Evolutionary conservation across 345 rosid genomes (phyloP), one percentile per base, ranked within the genome.

Genomic region (Citrus unshiu): DNA sequence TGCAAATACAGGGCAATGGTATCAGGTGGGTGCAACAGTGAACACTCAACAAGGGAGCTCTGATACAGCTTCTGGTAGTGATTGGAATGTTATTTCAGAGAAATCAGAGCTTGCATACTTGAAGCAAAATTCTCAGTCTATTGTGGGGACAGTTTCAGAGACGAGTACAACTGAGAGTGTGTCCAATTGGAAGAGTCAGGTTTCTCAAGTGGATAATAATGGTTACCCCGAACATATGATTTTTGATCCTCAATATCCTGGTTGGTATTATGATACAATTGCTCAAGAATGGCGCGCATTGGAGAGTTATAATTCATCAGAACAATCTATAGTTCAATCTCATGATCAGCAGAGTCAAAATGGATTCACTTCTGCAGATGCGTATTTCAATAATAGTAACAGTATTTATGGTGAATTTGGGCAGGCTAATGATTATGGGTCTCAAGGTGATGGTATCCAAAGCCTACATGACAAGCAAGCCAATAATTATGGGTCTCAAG

Each of bases 191-290:
- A 91, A 88, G 34, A 32, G 62, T 83, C 96, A 89, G 90, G 89
- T 77, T 82, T 83, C 94, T 19, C 87, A 90, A 78, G 86, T 68
- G 76, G 85, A 64, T 79, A 81, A 91, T 82, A 89, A 87, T 82
- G 98, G 91, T 51, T 92, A 94, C 81, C 97, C 98, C 6, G 96
- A 92, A 68, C 93, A 93, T 81, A 94, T 97, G 95, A 77, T 85
- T 64, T 97, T 94, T 88, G 96, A 97, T 80, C 87, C 93, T 10
- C 98, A 92, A 65, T 93, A 89, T 81, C 99, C 98, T 54, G 99
- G 94, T 79, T 97, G 98, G 98, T 97, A 94, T 86, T 94, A 86
- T 82, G 95, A 94, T 70, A 86, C 88, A 58, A 81, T 90, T 84
- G 83, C 83, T 35, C 90, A 87, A 85, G 93, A 92, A 74, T 97